A percentile compares a stretch with the other conserved stretches of the same genome.
phyloP scores from a whole-genome alignment of 2,329 filamentous ascomycete genomes.

The Endothia cerciana region DNA sequence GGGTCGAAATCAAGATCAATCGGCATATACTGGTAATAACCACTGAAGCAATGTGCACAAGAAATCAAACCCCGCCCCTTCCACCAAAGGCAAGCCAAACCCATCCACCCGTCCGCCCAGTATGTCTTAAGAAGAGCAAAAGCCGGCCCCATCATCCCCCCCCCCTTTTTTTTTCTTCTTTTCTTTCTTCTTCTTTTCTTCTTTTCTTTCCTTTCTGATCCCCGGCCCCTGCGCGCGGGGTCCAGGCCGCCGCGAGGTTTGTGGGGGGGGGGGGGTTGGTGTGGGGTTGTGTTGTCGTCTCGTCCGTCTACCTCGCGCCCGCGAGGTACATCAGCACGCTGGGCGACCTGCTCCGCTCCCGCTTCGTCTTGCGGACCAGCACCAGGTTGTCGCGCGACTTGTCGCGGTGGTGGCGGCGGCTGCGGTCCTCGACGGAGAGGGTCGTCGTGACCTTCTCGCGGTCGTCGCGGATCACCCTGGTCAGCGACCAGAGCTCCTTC shows the following conservation, averaged over 20 bases:
- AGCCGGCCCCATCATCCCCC: too few relatives aligned
- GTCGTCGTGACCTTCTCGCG: conserved; percentile 47
- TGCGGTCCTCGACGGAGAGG: conserved; percentile 50
- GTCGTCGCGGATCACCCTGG: conserved; percentile 64
- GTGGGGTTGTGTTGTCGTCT: background rate
- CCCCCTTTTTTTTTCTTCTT: too few relatives aligned
- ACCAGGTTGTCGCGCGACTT: conserved; percentile 52
- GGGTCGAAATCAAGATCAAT: background rate
- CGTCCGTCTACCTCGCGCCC: conserved; percentile 37
- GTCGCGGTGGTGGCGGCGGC: conserved; percentile 43
- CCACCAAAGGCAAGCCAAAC: background rate
- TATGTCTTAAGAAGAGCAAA: background rate
- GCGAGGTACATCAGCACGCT: conserved; percentile 61
- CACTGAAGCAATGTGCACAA: background rate
- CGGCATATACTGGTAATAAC: background rate
- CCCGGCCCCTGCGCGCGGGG: too few relatives aligned
- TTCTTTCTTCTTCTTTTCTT: background rate
- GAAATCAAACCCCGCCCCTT: background rate
- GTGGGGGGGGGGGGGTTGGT: background rate
- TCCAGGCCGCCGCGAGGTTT: background rate
- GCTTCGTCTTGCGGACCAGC: conserved; percentile 63
- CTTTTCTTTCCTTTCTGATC: background rate
- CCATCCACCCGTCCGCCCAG: background rate
- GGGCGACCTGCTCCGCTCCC: conserved; percentile 60
- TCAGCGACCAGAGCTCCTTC: conserved; percentile 73